These are phyloP conservation scores for Boletellus emodensis DNA, from an alignment of 768 basidiomycete genomes.

Conservation along the genomic window DNA sequence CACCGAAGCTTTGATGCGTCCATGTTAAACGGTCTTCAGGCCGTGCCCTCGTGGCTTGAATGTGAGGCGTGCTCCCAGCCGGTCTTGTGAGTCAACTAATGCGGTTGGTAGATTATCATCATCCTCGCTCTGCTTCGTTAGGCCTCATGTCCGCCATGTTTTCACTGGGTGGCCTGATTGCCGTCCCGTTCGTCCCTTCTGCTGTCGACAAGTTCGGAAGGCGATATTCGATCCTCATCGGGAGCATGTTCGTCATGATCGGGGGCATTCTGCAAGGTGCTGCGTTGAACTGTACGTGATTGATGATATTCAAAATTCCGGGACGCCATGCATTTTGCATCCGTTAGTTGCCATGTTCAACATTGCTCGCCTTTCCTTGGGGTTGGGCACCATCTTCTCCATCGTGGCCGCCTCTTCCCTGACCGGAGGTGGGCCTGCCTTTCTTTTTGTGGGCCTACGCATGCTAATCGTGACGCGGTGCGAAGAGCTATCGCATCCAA, in stretches of 20 bases:
- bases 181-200: background rate
- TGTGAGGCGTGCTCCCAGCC: slow-evolving; percentile 33
- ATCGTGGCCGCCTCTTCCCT: slow-evolving; percentile 5
- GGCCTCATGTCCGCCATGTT: slow-evolving; percentile 24
- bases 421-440: slow-evolving; percentile 2
- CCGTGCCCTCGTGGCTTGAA: slow-evolving; percentile 51
- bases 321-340: background rate
- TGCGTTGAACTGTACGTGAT: background rate
- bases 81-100: background rate
- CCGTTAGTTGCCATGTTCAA: slow-evolving; percentile 6
- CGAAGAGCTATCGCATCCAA: slow-evolving; percentile 13
- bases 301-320: background rate
- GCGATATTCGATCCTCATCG: background rate
- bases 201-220: background rate
- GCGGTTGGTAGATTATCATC: slow-evolving; percentile 43
- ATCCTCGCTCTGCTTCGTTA: slow-evolving; percentile 50
- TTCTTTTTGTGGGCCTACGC: background rate
- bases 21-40: slow-evolving; percentile 63
- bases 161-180: background rate
- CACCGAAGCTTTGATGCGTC: slow-evolving; percentile 32
- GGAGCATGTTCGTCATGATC: background rate
- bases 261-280: background rate
- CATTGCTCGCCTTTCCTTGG: slow-evolving; percentile 3
- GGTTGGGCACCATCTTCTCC: background rate
- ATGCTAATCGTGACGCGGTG: too few species aligned